Conservation (phyloP, 805 yeast species). For the Saccharomycopsis lassenensis region DNA sequence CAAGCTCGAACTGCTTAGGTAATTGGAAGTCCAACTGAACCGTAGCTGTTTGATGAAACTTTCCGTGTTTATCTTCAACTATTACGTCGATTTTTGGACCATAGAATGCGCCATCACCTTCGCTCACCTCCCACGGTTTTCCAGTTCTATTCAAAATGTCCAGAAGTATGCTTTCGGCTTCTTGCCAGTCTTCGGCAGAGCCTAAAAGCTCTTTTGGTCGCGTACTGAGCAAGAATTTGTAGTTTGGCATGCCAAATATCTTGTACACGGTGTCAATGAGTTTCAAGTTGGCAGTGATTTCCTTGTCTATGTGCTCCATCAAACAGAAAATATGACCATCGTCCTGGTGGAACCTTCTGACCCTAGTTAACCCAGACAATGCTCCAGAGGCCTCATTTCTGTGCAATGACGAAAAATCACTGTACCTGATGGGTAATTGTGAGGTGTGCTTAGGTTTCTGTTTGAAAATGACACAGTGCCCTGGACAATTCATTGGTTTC, state of each 20-base stretch:
- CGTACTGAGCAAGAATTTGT: slow-evolving; percentile 66
- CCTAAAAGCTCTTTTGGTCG: slow-evolving; percentile 74
- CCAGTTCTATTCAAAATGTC: slow-evolving; percentile 43
- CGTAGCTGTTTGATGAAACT: slow-evolving; percentile 89
- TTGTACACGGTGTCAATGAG: slow-evolving; percentile 67
- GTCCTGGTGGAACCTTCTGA: slow-evolving; percentile 93
- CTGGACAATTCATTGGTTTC: slow-evolving; percentile 95
- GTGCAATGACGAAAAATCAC: slow-evolving; percentile 88
- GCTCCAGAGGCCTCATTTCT: slow-evolving; percentile 95
- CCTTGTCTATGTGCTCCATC: slow-evolving; percentile 60
- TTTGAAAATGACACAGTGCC: slow-evolving; percentile 79
- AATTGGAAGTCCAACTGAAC: slow-evolving; percentile 91
- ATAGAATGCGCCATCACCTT: slow-evolving; percentile 94
- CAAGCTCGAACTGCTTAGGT: slow-evolving; percentile 71
- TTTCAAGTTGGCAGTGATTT: slow-evolving; percentile 60
- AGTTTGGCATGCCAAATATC: slow-evolving; percentile 49
- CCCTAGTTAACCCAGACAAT: slow-evolving; percentile 82
- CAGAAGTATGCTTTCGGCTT: slow-evolving; percentile 62
- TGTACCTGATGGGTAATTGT: slow-evolving; percentile 74
- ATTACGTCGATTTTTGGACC: slow-evolving; percentile 93
- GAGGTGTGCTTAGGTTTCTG: slow-evolving; percentile 69
- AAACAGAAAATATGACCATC: slow-evolving; percentile 96
- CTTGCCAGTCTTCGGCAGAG: slow-evolving; percentile 62
- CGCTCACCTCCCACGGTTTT: slow-evolving; percentile 56
- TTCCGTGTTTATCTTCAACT: slow-evolving; percentile 67